Percentiles rank a stretch among this genome's conserved stretches.
phyloP scores from a whole-genome alignment of 2,329 filamentous ascomycete genomes.

The Paraphoma sp. region DNA sequence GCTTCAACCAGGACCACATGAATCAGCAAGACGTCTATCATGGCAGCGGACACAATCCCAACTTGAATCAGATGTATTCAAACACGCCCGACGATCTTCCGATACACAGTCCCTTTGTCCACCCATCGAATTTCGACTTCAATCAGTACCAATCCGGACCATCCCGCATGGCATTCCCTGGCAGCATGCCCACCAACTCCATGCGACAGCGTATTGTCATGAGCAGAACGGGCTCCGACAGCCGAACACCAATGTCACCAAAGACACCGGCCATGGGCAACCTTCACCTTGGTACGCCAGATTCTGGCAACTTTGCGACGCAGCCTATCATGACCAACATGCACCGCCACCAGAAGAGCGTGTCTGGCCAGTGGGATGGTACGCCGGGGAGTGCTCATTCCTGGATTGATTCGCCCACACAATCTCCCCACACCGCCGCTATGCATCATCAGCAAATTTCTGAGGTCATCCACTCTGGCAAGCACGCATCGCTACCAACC shows the following conservation, averaged over 20 bases:
- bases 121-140: conserved; percentile 72
- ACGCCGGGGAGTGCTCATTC: conserved; percentile 84
- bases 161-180: conserved; percentile 55
- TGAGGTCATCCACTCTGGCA: conserved; percentile 83
- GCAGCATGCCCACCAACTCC: conserved; percentile 40
- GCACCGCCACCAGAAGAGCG: conserved; percentile 76
- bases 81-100: conserved; percentile 91
- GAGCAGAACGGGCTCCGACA: conserved; percentile 71
- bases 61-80: conserved; percentile 79
- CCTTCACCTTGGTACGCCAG: conserved; percentile 73
- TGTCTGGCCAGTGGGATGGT: conserved; percentile 89
- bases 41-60: conserved; percentile 58
- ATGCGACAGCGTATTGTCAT: conserved; percentile 50
- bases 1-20: conserved; percentile 64
- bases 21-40: conserved; percentile 64
- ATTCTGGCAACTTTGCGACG: conserved; percentile 74
- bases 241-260: conserved; percentile 81
- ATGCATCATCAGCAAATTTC: conserved; percentile 80
- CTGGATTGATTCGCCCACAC: conserved; percentile 86
- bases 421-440: conserved; percentile 75
- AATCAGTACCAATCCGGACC: conserved; percentile 75
- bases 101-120: conserved; percentile 87
- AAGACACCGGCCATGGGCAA: conserved; percentile 80
- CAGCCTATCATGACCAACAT: conserved; percentile 78
- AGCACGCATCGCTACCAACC: conserved; percentile 85